Evolutionary conservation across 2,329 filamentous ascomycete genomes (phyloP).

Genomic region (Aspergillus tamarii): DNA sequence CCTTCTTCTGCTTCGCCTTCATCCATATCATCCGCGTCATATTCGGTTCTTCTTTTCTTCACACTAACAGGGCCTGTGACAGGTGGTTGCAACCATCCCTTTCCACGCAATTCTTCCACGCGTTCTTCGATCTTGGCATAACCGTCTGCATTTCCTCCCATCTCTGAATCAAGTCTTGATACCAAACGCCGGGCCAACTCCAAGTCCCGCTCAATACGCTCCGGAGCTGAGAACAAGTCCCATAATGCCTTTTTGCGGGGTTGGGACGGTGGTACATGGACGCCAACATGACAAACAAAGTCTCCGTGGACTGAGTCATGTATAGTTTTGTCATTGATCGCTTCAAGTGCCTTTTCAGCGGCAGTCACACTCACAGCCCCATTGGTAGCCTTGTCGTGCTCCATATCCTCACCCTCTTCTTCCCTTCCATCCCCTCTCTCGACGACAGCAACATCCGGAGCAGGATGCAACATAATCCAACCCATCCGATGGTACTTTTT

Average conservation of each 20-base stretch:
- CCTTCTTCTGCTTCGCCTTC: slow-evolving; percentile 75
- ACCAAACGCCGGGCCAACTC: slow-evolving; percentile 80
- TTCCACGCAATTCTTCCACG: slow-evolving; percentile 76
- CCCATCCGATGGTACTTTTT: slow-evolving; percentile 98
- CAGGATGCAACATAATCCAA: slow-evolving; percentile 94
- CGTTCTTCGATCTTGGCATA: slow-evolving; percentile 81
- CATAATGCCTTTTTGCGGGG: slow-evolving; percentile 93
- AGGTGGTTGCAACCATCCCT: slow-evolving; percentile 74
- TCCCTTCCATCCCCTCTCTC: slow-evolving; percentile 76
- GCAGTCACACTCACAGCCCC: slow-evolving; percentile 49
- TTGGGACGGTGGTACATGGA: slow-evolving; percentile 84
- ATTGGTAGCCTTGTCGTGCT: slow-evolving; percentile 37
- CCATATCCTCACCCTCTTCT: slow-evolving; percentile 62
- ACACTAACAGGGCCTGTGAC: slow-evolving; percentile 43
- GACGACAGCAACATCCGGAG: slow-evolving; percentile 66
- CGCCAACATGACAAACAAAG: slow-evolving; percentile 95
- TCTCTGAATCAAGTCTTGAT: slow-evolving; percentile 80
- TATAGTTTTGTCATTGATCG: slow-evolving; percentile 97
- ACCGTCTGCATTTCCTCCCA: slow-evolving; percentile 76
- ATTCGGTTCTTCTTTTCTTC: slow-evolving; percentile 62
- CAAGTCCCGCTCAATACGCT: slow-evolving; percentile 89
- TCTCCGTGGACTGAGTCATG: slow-evolving; percentile 92
- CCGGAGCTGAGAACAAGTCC: slow-evolving; percentile 93
- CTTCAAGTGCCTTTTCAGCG: slow-evolving; percentile 84
- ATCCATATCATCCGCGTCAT: slow-evolving; percentile 43